Evolutionary conservation across 495 filamentous ascomycete species (phyloP).

Genomic region (Hypoxylon cercidicola): DNA sequence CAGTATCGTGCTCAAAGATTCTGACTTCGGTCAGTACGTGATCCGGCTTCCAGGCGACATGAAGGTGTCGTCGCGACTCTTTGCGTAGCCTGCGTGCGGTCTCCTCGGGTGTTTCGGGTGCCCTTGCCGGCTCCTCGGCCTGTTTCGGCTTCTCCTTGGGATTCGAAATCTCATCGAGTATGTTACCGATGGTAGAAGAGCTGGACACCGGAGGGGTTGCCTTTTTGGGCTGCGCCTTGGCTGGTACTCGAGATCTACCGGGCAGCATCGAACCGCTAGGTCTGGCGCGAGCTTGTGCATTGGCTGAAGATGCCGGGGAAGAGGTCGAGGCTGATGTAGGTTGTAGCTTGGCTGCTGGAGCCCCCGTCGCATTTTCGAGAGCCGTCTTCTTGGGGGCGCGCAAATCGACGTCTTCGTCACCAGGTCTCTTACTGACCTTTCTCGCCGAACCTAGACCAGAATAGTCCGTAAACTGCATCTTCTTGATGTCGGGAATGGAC

Average conservation of each 20-base stretch:
- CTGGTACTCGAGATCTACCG: conserved; percentile 36
- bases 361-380: conserved; percentile 37
- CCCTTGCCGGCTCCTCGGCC: conserved; percentile 62
- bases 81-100: conserved; percentile 78
- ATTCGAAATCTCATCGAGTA: conserved; percentile 54
- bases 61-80: conserved; percentile 75
- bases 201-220: conserved; percentile 44
- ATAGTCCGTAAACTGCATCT: conserved; percentile 37
- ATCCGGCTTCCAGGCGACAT: conserved; percentile 74
- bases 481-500: conserved; percentile 25
- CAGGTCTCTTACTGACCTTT: conserved; percentile 45
- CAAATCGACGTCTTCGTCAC: conserved; percentile 54
- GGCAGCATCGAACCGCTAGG: conserved; percentile 46
- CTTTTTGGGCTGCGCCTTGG: conserved; percentile 49
- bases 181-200: conserved; percentile 38
- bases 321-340: conserved; percentile 19
- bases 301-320: conserved; percentile 29
- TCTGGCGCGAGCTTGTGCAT: conserved; percentile 30
- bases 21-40: conserved; percentile 75
- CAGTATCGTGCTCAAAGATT: conserved; percentile 77
- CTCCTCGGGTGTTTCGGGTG: conserved; percentile 78
- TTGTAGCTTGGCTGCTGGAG: conserved; percentile 30
- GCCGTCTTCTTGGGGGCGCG: conserved; percentile 55
- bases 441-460: conserved; percentile 43
- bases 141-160: conserved; percentile 44